Conservation (phyloP, 139 green algal genomes). For the Raphidocelis subcapitata region DNA sequence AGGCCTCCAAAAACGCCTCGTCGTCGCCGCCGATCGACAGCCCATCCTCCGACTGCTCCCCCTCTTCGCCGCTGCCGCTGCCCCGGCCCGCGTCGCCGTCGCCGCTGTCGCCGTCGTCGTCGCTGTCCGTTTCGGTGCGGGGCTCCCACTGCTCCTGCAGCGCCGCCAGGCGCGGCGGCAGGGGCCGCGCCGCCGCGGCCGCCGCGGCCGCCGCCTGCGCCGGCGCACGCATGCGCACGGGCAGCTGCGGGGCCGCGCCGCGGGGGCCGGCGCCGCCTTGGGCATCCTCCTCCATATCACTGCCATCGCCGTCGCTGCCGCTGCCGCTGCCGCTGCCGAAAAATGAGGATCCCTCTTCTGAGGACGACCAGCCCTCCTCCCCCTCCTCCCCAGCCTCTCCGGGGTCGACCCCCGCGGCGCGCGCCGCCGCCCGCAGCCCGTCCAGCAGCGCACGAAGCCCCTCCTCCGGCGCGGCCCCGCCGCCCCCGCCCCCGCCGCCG, state of each 20-base stretch:
- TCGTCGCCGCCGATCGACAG: conserved; percentile 12
- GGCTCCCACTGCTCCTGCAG: conserved; percentile 24
- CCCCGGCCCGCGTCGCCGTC: neutral
- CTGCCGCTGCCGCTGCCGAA: neutral
- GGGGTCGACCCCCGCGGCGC: neutral
- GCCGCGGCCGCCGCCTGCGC: conserved; percentile 9
- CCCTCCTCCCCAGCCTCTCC: neutral
- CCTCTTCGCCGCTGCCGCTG: neutral
- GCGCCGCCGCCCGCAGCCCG: neutral
- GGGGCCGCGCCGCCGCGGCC: conserved; percentile 18
- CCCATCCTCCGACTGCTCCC: neutral
- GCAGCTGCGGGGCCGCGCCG: too few relatives aligned
- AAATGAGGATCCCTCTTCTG: neutral
- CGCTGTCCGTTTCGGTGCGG: conserved; percentile 19
- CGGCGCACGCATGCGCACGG: too few relatives aligned
- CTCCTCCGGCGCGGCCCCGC: neutral
- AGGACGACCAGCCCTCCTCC: too few relatives aligned
- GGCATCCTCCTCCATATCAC: too few relatives aligned
- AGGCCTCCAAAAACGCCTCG: conserved; percentile 55
- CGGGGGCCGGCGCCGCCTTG: too few relatives aligned
- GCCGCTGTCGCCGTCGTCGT: neutral
- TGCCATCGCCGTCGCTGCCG: too few relatives aligned
- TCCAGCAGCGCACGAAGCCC: conserved; percentile 1
- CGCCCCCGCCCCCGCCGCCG: neutral
- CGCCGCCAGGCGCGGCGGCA: conserved; percentile 2